phyloP scores from a whole-genome alignment of 1,139 yeast genomes.

The Spathaspora sp. region DNA sequence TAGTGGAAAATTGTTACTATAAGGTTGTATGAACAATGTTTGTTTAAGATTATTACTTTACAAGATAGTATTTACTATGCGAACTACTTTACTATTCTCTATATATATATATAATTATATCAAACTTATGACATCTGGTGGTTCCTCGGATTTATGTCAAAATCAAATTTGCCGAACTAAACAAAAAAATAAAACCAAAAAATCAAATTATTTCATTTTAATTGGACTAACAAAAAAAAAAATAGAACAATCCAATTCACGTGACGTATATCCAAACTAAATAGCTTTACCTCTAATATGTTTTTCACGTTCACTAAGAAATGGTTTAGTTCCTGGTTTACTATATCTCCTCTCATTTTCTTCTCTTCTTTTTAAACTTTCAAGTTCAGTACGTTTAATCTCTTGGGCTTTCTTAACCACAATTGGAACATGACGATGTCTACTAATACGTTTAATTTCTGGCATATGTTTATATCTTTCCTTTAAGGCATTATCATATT shows the following conservation, averaged over 20 bases:
- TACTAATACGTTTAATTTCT: slow-evolving; percentile 82
- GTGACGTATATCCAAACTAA: slow-evolving; percentile 22
- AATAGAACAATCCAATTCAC: neutral
- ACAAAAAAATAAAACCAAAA: neutral
- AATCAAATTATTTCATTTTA: neutral
- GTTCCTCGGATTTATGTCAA: neutral
- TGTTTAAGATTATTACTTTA: too few relatives aligned
- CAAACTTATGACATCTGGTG: too few relatives aligned
- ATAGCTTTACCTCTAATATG: slow-evolving; percentile 84
- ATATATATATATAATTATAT: too few relatives aligned
- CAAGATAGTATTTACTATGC: too few relatives aligned
- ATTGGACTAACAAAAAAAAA: slow-evolving; percentile 1
- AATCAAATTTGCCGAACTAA: neutral
- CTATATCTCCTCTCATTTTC: slow-evolving; percentile 78
- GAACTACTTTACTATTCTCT: too few relatives aligned
- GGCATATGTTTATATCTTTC: slow-evolving; percentile 96
- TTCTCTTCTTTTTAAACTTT: slow-evolving; percentile 75
- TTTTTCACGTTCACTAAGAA: slow-evolving; percentile 71
- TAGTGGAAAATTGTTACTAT: neutral
- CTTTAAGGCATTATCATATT: slow-evolving; percentile 87
- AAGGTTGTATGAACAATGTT: too few relatives aligned
- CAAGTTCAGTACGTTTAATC: slow-evolving; percentile 72
- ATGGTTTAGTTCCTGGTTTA: slow-evolving; percentile 66
- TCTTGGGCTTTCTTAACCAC: slow-evolving; percentile 87
- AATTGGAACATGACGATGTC: slow-evolving; percentile 89